A percentile compares a stretch with the other conserved stretches of the same genome.
These are phyloP conservation scores for Tephrocybe sp. DNA, from an alignment of 768 basidiomycete genomes.

Conservation along the genomic window DNA sequence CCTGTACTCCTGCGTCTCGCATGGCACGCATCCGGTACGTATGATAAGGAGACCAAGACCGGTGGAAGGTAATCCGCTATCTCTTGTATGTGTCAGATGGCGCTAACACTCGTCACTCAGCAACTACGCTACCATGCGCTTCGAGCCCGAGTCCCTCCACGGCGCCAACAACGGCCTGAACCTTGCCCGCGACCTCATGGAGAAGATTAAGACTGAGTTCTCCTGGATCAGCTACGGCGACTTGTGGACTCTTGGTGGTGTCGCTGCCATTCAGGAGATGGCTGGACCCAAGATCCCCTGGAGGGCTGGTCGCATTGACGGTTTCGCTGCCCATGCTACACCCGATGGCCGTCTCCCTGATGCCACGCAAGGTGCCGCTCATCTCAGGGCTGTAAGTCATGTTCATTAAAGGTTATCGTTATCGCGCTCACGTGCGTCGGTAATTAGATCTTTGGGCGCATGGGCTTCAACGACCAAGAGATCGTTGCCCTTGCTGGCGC, in stretches of 20 bases:
- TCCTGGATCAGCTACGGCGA: conserved; percentile 96
- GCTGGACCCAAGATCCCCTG: conserved; percentile 91
- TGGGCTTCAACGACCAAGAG: conserved; percentile 97
- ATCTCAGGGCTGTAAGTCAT: conserved; percentile 68
- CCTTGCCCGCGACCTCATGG: conserved; percentile 79
- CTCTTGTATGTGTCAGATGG: background rate
- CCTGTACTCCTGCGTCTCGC: conserved; percentile 88
- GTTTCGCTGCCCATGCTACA: conserved; percentile 66
- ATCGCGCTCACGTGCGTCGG: background rate
- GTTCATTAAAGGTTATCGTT: background rate
- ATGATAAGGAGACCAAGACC: conserved; percentile 72
- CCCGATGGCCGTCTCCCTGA: conserved; percentile 92
- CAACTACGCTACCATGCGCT: conserved; percentile 99
- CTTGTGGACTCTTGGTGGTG: conserved; percentile 94
- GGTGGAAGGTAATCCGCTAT: conserved; percentile 66
- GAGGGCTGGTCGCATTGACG: conserved; percentile 92
- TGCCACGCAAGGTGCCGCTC: conserved; percentile 77
- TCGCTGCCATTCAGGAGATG: conserved; percentile 90
- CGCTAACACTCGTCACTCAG: conserved; percentile 31
- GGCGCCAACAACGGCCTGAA: conserved; percentile 82
- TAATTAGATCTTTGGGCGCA: conserved; percentile 78
- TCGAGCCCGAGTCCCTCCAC: conserved; percentile 83
- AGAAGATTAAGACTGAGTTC: conserved; percentile 84
- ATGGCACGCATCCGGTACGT: conserved; percentile 94
- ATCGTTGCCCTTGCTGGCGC: conserved; percentile 94